Percentiles rank a stretch among this genome's conserved stretches.
These are phyloP conservation scores for Neurospora africana DNA, from an alignment of 495 filamentous ascomycete species.

Conservation along the genomic window DNA sequence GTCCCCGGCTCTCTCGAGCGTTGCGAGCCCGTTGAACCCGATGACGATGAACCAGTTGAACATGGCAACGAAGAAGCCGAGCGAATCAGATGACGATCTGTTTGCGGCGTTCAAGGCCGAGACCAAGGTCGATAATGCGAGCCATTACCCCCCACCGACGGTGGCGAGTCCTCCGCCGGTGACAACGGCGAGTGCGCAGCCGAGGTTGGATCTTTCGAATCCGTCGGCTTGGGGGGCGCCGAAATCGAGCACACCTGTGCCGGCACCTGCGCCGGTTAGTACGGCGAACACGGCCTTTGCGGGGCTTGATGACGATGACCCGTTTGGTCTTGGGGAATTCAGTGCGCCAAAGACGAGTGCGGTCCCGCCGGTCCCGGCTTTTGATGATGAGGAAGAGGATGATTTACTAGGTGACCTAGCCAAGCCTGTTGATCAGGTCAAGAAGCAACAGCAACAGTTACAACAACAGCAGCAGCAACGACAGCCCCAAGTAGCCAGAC, in stretches of 20 bases:
- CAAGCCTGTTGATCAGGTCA: constrained; percentile 75
- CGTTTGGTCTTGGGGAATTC: constrained; percentile 73
- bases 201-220: constrained; percentile 22
- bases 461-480: constrained; percentile 3
- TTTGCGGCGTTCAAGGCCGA: constrained; percentile 50
- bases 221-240: constrained; percentile 29
- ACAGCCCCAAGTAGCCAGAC: not conserved
- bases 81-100: constrained; percentile 44
- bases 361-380: constrained; percentile 25
- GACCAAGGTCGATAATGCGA: constrained; percentile 50
- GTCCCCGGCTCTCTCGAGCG: constrained; percentile 5
- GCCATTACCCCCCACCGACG: constrained; percentile 45
- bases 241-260: not conserved
- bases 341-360: constrained; percentile 29
- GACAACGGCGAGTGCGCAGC: constrained; percentile 13
- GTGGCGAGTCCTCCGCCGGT: constrained; percentile 13
- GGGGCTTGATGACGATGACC: constrained; percentile 53
- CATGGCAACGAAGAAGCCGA: constrained; percentile 9
- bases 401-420: constrained; percentile 82
- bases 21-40: constrained; percentile 12
- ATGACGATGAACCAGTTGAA: not conserved
- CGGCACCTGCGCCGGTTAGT: constrained; percentile 4
- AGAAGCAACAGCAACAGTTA: constrained; percentile 28
- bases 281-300: constrained; percentile 11
- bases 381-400: constrained; percentile 80